These are phyloP conservation scores for Pseudogymnoascus sp. DNA, from an alignment of 2,329 filamentous ascomycete genomes.

Conservation along the genomic window DNA sequence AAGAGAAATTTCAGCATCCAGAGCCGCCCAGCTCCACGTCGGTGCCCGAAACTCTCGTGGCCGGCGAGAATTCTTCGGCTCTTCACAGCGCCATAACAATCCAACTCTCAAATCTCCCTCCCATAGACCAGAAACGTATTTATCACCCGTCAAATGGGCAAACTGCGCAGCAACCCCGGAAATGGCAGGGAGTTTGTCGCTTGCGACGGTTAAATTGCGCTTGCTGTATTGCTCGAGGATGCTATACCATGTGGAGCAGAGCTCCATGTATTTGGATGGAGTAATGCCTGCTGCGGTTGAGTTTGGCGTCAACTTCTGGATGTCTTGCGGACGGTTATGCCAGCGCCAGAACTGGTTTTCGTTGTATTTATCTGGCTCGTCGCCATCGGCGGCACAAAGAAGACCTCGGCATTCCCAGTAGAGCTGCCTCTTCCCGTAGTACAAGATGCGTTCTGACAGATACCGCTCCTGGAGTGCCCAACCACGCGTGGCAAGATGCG, in stretches of 20 bases:
- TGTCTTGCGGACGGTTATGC: background rate
- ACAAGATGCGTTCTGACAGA: slow-evolving; percentile 13
- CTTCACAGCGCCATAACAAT: background rate
- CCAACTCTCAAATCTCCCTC: slow-evolving; percentile 12
- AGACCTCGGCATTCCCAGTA: slow-evolving; percentile 17
- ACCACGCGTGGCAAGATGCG: background rate
- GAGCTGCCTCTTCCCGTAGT: slow-evolving; percentile 14
- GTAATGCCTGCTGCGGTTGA: background rate
- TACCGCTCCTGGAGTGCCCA: slow-evolving; percentile 17
- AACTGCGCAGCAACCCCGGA: slow-evolving; percentile 16
- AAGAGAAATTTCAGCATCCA: background rate
- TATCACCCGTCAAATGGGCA: slow-evolving; percentile 10
- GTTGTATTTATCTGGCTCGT: background rate
- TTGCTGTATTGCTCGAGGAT: slow-evolving; percentile 13
- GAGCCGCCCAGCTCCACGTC: background rate
- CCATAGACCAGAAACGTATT: slow-evolving; percentile 18
- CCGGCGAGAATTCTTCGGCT: background rate
- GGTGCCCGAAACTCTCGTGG: background rate
- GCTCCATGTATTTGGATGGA: background rate
- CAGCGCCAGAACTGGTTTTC: background rate
- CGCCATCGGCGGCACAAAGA: background rate
- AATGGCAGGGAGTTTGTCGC: slow-evolving; percentile 16
- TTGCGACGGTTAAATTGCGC: slow-evolving; percentile 7
- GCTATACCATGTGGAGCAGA: slow-evolving; percentile 5
- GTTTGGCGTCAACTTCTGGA: background rate